phyloP scores from a whole-genome alignment of 2,329 filamentous ascomycete genomes.

The Ophiostoma himal-ulmi region DNA sequence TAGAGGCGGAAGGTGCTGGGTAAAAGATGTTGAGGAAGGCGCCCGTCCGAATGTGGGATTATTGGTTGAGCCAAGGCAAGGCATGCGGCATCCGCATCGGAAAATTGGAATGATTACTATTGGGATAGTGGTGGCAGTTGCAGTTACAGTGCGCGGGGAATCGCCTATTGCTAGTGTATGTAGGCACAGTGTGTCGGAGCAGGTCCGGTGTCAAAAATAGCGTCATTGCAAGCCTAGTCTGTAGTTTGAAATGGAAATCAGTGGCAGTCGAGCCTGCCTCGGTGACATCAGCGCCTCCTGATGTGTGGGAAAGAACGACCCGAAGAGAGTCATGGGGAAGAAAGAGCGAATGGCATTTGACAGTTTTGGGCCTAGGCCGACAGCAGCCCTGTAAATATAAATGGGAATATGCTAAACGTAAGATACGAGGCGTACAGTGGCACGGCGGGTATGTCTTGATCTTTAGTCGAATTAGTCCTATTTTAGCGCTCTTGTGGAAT shows the following conservation, averaged over 20 bases:
- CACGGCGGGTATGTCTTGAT: no score
- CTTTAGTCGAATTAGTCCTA: background rate
- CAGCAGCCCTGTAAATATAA: background rate
- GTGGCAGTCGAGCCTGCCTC: background rate
- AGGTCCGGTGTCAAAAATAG: background rate
- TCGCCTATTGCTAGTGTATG: background rate
- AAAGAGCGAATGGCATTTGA: background rate
- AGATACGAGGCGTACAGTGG: no score
- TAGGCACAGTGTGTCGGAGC: background rate
- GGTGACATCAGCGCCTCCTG: slow-evolving; percentile 9
- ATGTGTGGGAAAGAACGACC: slow-evolving; percentile 1
- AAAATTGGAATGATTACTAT: background rate
- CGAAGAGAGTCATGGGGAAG: slow-evolving; percentile 9
- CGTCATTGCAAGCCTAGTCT: background rate
- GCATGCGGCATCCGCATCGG: slow-evolving; percentile 1
- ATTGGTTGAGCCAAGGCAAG: slow-evolving; percentile 14
- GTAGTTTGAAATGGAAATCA: background rate
- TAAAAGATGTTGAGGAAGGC: slow-evolving; percentile 13
- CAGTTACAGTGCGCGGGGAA: slow-evolving; percentile 9
- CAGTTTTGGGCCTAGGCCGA: slow-evolving; percentile 5
- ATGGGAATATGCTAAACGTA: no score
- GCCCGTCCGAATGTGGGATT: slow-evolving; percentile 5
- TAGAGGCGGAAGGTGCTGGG: background rate
- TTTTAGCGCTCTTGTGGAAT: background rate
- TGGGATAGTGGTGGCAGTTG: slow-evolving; percentile 7